Conservation (phyloP, 441 rosid genomes). For the Oxalis stricta region DNA sequence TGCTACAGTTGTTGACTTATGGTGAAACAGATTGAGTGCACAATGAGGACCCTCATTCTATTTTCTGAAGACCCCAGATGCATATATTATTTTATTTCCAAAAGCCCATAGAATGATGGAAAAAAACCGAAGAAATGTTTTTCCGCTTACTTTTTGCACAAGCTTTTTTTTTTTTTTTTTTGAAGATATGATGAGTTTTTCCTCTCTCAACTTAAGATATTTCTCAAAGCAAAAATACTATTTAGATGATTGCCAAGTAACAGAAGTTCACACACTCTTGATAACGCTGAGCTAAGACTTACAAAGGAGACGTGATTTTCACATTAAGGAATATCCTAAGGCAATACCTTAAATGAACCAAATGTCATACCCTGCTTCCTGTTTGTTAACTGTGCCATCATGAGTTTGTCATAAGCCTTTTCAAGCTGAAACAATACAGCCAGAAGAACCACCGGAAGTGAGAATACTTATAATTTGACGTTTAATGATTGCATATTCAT, state of each 20-base stretch:
- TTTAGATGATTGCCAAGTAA: neutral
- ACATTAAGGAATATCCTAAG: neutral
- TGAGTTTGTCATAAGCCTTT: slow-evolving; percentile 89
- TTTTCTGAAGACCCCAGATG: neutral
- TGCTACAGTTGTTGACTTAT: no score
- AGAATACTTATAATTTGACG: no score
- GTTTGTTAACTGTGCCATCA: slow-evolving; percentile 65
- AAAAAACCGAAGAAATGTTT: no score
- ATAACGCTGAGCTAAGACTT: neutral
- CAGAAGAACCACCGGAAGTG: slow-evolving; percentile 2
- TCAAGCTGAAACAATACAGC: slow-evolving; percentile 48
- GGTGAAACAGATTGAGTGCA: neutral
- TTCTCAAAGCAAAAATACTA: no score
- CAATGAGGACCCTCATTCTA: neutral
- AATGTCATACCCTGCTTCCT: slow-evolving; percentile 76
- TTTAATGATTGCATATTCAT: no score
- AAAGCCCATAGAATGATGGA: no score
- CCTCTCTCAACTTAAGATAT: no score
- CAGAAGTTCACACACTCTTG: neutral
- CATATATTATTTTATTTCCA: no score
- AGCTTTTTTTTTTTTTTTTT: no score
- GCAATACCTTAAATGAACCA: slow-evolving; percentile 69
- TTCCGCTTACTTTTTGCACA: no score
- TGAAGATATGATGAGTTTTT: no score
- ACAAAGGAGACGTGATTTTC: neutral